Evolutionary conservation across 306 rosid genomes (phyloP), one percentile per base, ranked within the genome.

Genomic region (Dalbergia oliveri): DNA sequence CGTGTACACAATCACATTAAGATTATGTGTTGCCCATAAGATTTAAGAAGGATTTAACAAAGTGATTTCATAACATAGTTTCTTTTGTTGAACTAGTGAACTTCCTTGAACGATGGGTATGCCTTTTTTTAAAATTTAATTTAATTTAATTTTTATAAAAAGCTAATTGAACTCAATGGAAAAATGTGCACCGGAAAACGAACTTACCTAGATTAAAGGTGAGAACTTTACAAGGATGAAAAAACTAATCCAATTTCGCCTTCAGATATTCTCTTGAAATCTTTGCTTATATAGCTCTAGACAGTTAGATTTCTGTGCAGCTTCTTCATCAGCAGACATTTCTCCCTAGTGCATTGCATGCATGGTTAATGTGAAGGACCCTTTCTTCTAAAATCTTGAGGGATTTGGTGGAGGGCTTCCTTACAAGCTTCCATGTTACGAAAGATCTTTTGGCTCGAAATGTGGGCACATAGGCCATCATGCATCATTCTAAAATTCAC

Each of bases 1-100:
- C 41, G 13, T 21, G 39, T 5, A 7, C n/a, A 5, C 37, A 8
- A 19, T 33, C 8, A 11, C n/a, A 73, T 73, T 57, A 11, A 11
- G 53, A 33, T 51, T 51, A 31, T 33, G 15, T 51, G 43, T 19
- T 37, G 54, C 35, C 54, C 54, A 13, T 63, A 4, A 39, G 19
- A 37, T 26, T 26, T 26, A 26, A 37, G 7, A 26, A 37, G 41
- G 34, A 66, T 31, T 9, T 66, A 4, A 66, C 44, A 4, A 41
- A 5, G 11, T 66, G 16, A 66, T 66, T 51, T 70, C 61, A 15
- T 49, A 19, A 23, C 62, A 23, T 72, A 54, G 44, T 11, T 72
- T 6, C 18, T 9, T 35, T 15, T 35, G 9, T 4, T 58, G 34
- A 58, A 13, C 63, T 58, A 11, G 63, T 5, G 34, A 43, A 43